Base-by-base conservation (phyloP, 2,329 filamentous ascomycete species). In the Pseudocercospora fuligena region DNA sequence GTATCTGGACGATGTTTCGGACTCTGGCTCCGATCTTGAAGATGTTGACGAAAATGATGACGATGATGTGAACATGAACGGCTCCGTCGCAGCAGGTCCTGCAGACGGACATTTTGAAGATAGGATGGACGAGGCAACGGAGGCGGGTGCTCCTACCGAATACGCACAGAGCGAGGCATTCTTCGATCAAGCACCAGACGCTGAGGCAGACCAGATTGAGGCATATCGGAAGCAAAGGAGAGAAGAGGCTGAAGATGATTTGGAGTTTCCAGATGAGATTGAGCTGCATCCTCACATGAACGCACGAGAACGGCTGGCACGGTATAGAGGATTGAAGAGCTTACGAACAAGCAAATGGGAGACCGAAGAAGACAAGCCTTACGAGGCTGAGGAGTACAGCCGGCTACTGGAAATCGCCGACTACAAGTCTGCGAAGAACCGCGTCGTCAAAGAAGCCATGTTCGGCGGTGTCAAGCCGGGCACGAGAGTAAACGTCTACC, bases 211-310 rank as follows among this genome's bases (percentile, higher is more conserved):
- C 73, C 89, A 96, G 76, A 85, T 99, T 47, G 92, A 89, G 63
- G 90, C 90, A 53, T 99, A 93, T 80, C 89, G 95, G 46, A 85
- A 88, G 60, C 89, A 89, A 70, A 92, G 93, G 75, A 88, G 89
- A 60, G 89, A 89, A 25, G 94, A 97, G 72, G 92, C 89, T 2
- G 88, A 94, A 59, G 94, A 98, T 14, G 95, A 99, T 78, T 87
- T 92, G 63, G 94, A 98, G 78, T 99, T 98, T 79, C 95, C 95
- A 0, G 95, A 99, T 72, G 95, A 99, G 79, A 95, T 99, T 65
- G 96, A 99, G 79, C 84, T 99, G 61, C 92, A 92, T 71, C 95
- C 96, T 0, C 87, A 94, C 61, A 92, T 96, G 3, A 85, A 92
- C 53, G 95, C 95, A 0, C 85, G 92, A 60, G 95, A 99, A 80